Conservation (phyloP, 2,329 filamentous ascomycete species). For the Fusarium sp. region DNA sequence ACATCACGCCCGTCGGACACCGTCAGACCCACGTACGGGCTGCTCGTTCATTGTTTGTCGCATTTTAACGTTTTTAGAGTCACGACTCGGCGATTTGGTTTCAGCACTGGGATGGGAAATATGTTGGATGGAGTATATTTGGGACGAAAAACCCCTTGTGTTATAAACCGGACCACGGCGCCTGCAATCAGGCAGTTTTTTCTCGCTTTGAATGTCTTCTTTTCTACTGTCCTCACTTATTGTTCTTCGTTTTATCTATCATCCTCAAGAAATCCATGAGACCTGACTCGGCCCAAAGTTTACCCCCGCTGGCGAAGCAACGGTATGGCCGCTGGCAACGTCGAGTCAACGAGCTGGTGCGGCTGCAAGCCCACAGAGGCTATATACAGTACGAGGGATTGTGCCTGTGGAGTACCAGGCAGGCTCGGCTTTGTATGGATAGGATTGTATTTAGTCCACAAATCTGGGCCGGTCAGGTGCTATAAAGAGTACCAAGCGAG, state of each 20-base stretch:
- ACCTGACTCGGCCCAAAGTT: constrained; percentile 20
- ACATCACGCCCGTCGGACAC: constrained; percentile 38
- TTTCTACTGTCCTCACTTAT: constrained; percentile 47
- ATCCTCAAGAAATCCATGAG: constrained; percentile 28
- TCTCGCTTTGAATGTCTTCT: constrained; percentile 44
- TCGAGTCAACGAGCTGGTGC: constrained; percentile 15
- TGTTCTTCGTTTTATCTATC: constrained; percentile 43
- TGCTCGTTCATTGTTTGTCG: constrained; percentile 48
- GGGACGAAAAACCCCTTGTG: constrained; percentile 47
- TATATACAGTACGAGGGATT: constrained; percentile 12
- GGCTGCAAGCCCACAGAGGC: constrained; percentile 18
- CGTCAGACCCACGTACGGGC: constrained; percentile 39
- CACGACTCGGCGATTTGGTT: constrained; percentile 52
- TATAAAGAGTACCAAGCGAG: constrained; percentile 36
- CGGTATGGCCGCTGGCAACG: constrained; percentile 21
- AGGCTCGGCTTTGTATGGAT: constrained; percentile 22
- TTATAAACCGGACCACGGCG: constrained; percentile 47
- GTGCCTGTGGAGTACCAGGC: constrained; percentile 18
- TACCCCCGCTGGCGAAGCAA: constrained; percentile 20
- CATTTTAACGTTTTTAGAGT: constrained; percentile 53
- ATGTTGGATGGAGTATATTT: constrained; percentile 59
- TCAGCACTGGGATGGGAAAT: constrained; percentile 52
- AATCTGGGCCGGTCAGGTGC: constrained; percentile 32
- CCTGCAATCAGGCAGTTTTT: constrained; percentile 47
- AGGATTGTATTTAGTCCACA: constrained; percentile 21